Base-by-base conservation (phyloP, 192 early-diverging fungal genomes). In the Phycomyces nitens region DNA sequence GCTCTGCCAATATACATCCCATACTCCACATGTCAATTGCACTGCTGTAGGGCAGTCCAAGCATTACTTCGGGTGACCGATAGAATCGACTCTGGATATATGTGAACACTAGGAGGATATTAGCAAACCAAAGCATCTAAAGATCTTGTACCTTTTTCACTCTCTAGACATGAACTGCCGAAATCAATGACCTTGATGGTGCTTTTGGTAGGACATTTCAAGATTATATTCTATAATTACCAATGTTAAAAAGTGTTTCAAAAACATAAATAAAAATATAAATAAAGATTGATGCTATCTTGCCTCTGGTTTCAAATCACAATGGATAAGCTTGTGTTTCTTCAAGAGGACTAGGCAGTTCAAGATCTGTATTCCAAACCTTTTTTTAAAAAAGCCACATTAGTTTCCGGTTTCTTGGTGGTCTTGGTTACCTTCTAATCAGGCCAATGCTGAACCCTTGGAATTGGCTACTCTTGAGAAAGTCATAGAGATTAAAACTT, bases 81-180 rank as follows among this genome's bases (percentile, higher is more conserved):
- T 98, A 98, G 76, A 98, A 98, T 27, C 95, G 84, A 60, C 82
- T 86, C 74, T 98, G 95, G 56, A 98, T 95, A 70, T 98, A 98
- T 7, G 95, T 96, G 73, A 96, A 98, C 50, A 96, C 88, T 65
- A 56, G 7, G 12, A 47, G 3, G 12, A 14, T 5, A 34, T 34
- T 5, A 34, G 7, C 7, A 34, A 27, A 12, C 6, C 1, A 55
- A 20, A 3, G 44, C 2, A 47, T n/a, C n/a, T n/a, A n/a, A n/a
- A n/a, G n/a, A n/a, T n/a, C n/a, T n/a, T n/a, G n/a, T n/a, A 47
- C 44, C 44, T 47, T 56, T 47, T 74, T 98, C 95, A 51, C 83
- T 81, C 73, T 94, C 91, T 21, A 91, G 88, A 71, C 95, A 98
- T 66, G 88, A 91, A 69, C 89, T 92, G 34, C 95, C 95, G 66